A percentile compares a stretch with the other conserved stretches of the same genome.
phyloP scores from a whole-genome alignment of 2,329 filamentous ascomycete genomes.

The Zopfia rhizophila region DNA sequence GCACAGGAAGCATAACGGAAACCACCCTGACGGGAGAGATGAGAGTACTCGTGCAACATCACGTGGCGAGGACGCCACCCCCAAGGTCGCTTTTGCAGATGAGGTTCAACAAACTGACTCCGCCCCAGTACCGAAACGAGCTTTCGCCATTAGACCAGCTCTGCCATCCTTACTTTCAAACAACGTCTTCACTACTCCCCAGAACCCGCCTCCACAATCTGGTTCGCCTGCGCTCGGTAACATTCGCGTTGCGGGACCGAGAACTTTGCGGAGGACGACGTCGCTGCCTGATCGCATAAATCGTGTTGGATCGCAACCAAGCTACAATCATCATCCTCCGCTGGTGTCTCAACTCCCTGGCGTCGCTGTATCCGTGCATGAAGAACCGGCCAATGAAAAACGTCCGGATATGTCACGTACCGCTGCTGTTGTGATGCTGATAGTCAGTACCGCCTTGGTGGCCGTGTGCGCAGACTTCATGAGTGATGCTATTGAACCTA shows the following conservation, averaged over 20 bases:
- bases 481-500: slow-evolving; percentile 76
- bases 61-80: slow-evolving; percentile 20
- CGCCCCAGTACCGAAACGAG: slow-evolving; percentile 59
- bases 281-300: slow-evolving; percentile 51
- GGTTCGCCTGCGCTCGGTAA: slow-evolving; percentile 39
- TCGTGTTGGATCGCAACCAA: slow-evolving; percentile 31
- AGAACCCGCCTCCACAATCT: slow-evolving; percentile 43
- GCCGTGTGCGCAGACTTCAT: slow-evolving; percentile 77
- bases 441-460: slow-evolving; percentile 65
- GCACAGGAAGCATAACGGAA: slow-evolving; percentile 44
- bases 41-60: slow-evolving; percentile 15
- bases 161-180: slow-evolving; percentile 75
- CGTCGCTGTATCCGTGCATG: slow-evolving; percentile 25
- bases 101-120: slow-evolving; percentile 39
- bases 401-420: slow-evolving; percentile 65
- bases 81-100: slow-evolving; percentile 54
- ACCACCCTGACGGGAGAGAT: slow-evolving; percentile 38
- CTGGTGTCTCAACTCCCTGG: slow-evolving; percentile 24
- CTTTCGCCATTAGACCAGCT: slow-evolving; percentile 67
- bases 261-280: slow-evolving; percentile 43
- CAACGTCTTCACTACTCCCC: slow-evolving; percentile 70
- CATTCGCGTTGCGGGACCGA: slow-evolving; percentile 44
- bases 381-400: slow-evolving; percentile 41
- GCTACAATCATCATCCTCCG: slow-evolving; percentile 27
- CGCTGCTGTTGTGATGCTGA: slow-evolving; percentile 64